Evolutionary conservation across 2,329 filamentous ascomycete species (phyloP).

Genomic region (Oidium heveae): DNA sequence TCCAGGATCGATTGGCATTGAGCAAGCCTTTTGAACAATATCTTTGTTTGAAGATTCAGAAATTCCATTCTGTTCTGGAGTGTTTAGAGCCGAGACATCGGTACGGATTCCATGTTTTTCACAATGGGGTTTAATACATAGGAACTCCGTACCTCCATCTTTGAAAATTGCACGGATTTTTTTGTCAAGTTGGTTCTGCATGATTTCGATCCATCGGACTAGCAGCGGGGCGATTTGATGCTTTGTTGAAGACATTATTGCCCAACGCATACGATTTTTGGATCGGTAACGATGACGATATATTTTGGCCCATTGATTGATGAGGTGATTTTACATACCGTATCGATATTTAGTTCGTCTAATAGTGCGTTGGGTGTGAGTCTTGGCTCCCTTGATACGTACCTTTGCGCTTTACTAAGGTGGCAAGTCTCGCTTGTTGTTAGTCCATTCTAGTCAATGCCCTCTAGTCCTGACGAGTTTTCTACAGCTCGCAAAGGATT

Average conservation of each 20-base stretch:
- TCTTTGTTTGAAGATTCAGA: neutral
- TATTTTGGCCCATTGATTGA: neutral
- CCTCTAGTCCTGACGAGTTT: neutral
- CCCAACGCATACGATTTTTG: neutral
- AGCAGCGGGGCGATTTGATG: neutral
- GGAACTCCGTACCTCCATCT: neutral
- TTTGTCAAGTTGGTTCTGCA: neutral
- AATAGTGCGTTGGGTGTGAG: neutral
- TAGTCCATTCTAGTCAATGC: neutral
- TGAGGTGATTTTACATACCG: neutral
- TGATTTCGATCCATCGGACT: neutral
- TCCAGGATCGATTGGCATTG: neutral
- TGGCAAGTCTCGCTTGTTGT: neutral
- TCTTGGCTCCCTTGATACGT: neutral
- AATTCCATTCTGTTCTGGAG: neutral
- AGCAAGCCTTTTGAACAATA: neutral
- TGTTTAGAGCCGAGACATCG: neutral
- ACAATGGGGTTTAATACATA: no score
- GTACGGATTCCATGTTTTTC: no score
- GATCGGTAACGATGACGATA: neutral
- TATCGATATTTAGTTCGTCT: neutral
- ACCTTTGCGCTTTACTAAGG: neutral
- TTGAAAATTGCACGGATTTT: neutral
- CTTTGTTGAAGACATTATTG: neutral
- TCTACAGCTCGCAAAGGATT: no score